These are phyloP conservation scores for Chlorokybus atmophyticus DNA, from an alignment of 139 green algal species.

Conservation along the genomic window DNA sequence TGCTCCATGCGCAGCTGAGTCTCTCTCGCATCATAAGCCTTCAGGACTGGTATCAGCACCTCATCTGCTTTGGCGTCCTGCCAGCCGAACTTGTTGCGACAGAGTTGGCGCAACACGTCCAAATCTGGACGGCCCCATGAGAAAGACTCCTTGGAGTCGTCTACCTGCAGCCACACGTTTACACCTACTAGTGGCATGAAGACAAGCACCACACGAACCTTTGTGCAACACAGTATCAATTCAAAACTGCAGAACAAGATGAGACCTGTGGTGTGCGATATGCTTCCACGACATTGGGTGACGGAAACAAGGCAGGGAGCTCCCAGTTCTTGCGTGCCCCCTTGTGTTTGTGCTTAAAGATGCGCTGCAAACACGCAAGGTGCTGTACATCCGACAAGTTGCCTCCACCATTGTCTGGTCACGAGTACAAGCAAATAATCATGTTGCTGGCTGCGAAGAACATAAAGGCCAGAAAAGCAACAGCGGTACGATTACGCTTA, in stretches of 20 bases:
- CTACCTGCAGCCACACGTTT: no score
- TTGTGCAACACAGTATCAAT: no score
- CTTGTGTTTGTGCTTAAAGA: slow-evolving; percentile 6
- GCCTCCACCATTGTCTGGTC: not conserved
- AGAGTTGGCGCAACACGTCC: no score
- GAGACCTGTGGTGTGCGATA: no score
- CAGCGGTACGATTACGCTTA: not conserved
- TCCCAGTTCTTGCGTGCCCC: slow-evolving; percentile 21
- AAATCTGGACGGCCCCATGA: no score
- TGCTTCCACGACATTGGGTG: no score
- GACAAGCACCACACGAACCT: no score
- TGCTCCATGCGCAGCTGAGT: slow-evolving; percentile 27
- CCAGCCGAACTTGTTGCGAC: slow-evolving; percentile 19
- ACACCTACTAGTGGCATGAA: no score
- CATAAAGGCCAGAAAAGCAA: not conserved
- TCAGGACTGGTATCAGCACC: slow-evolving; percentile 19
- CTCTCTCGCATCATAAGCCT: slow-evolving; percentile 20
- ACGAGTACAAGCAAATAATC: not conserved
- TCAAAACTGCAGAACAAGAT: no score
- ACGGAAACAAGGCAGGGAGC: slow-evolving; percentile 22
- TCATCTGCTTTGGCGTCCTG: slow-evolving; percentile 20
- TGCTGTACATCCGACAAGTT: not conserved
- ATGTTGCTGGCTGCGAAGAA: slow-evolving; percentile 1
- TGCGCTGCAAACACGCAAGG: no score
- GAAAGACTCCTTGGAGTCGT: no score